Base-by-base conservation (phyloP, 2,329 filamentous ascomycete genomes). In the Sarocladiaceae sp. region DNA sequence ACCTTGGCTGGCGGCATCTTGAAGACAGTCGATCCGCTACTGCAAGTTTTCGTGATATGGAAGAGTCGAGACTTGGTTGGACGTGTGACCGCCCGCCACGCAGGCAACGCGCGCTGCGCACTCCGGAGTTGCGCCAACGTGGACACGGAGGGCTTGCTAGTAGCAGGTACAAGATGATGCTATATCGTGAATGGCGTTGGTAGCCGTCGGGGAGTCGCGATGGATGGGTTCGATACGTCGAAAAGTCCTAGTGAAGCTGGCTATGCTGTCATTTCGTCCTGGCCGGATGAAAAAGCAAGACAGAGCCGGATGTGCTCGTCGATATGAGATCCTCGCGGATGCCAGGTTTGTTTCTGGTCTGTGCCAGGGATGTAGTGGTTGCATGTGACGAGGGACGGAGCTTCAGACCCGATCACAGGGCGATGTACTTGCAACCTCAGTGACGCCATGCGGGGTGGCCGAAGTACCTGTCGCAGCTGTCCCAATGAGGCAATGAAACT, bases 101-200 rank as follows among this genome's bases (percentile, higher is more conserved):
- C 37, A 35, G 29, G 23, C 20, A 43, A 33, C 27, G 39, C 45
- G 33, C 34, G 39, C 37, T 29, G 45, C 24, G n/a, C 39, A 34
- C 15, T 21, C 20, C 32, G 33, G 33, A 44, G 47, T 20, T 29
- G 44, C 44, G 47, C 42, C 49, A 51, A 43, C 44, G 41, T 48
- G 44, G 18, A 32, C 24, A n/a, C 23, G 16, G 5, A 10, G 4
- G 6, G 33, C n/a, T n/a, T n/a, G n/a, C n/a, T n/a, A n/a, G n/a
- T n/a, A n/a, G n/a, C n/a, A n/a, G n/a, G n/a, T n/a, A n/a, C n/a
- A n/a, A n/a, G n/a, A n/a, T n/a, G 10, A 19, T 7, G 6, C 33
- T 7, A 6, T 5, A 13, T 10, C 13, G 26, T 29, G 26, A 13
- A 29, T 13, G 26, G 26, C 26, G 26, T 29, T 7, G 26, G 13